Base-by-base conservation (phyloP, 495 filamentous ascomycete species). In the Lentithecium fluviatile region DNA sequence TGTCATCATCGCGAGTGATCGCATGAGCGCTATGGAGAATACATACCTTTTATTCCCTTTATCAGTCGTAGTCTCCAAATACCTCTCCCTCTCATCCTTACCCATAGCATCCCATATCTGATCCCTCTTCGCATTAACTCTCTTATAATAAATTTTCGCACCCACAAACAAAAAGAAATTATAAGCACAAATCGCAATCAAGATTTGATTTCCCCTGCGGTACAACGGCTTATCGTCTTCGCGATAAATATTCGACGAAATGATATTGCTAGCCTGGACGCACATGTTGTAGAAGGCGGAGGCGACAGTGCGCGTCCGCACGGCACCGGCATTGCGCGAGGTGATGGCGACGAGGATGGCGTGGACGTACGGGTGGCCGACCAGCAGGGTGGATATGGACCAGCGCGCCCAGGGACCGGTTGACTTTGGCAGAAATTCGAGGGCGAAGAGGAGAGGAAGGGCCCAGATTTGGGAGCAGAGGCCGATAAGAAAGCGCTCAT, bases 21-120 rank as follows among this genome's bases (percentile, higher is more conserved):
- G n/a, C n/a, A n/a, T n/a, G n/a, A n/a, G n/a, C n/a, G n/a, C n/a
- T n/a, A n/a, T 32, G 29, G 29, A 32, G 10, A 32, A 32, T 42
- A 52, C 56, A n/a, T 47, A 79, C 76, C 88, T 78, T 74, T 90
- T 91, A 64, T 87, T 90, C 24, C 89, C 88, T 58, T 79, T 77
- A 64, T 89, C 83, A 10, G 69, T 80, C 23, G 87, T 88, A 2
- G 83, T 83, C 4, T 72, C 74, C 12, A 92, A 71, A 67, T 92
- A 94, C 24, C 78, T 72, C 23, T 82, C 67, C 67, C 78, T 76
- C 70, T 91, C 84, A 15, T 79, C 81, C 17, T 77, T 76, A 13
- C 71, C 80, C 86, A 91, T 86, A 0, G 71, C 73, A 57, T 79
- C 73, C 88, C 81, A 84, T 17, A 73, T 74, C 24, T 70, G 73